Evolutionary conservation across 2,329 filamentous ascomycete genomes (phyloP).

Genomic region (Colletotrichum tanaceti): DNA sequence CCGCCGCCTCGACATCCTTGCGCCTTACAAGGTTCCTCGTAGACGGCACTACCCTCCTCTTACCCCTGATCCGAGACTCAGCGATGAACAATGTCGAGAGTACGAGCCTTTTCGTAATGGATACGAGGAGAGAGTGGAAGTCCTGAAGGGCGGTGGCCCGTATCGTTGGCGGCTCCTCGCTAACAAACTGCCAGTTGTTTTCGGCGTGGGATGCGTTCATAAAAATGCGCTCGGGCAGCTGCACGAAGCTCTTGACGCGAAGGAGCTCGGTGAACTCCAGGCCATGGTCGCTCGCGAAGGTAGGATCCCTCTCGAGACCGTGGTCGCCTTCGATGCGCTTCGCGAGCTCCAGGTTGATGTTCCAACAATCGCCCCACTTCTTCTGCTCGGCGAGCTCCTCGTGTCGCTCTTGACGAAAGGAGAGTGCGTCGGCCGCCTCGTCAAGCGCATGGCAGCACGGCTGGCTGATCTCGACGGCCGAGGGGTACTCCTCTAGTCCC

Average conservation of each 20-base stretch:
- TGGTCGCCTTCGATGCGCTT: slow-evolving; percentile 40
- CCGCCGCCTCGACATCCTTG: slow-evolving; percentile 63
- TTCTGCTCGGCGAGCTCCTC: slow-evolving; percentile 70
- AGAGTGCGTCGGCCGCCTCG: slow-evolving; percentile 73
- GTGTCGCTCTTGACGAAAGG: slow-evolving; percentile 70
- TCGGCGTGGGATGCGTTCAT: slow-evolving; percentile 76
- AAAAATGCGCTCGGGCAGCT: slow-evolving; percentile 74
- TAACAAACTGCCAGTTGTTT: slow-evolving; percentile 75
- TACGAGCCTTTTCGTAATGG: slow-evolving; percentile 76
- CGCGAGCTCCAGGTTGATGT: slow-evolving; percentile 63
- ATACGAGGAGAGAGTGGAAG: slow-evolving; percentile 75
- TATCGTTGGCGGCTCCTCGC: slow-evolving; percentile 74
- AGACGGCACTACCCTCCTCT: slow-evolving; percentile 46
- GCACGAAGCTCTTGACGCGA: slow-evolving; percentile 68
- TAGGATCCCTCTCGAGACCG: slow-evolving; percentile 20
- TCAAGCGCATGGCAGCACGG: slow-evolving; percentile 76
- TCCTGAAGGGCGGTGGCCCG: slow-evolving; percentile 81
- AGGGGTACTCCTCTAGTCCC: slow-evolving; percentile 69
- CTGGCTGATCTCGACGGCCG: slow-evolving; percentile 77
- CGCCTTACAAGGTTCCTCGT: slow-evolving; percentile 51
- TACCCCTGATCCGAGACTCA: slow-evolving; percentile 73
- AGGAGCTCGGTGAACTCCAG: slow-evolving; percentile 69
- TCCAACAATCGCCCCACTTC: slow-evolving; percentile 74
- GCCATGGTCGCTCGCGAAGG: slow-evolving; percentile 42
- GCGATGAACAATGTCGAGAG: slow-evolving; percentile 77